Base-by-base conservation (phyloP, 1,284 basidiomycete genomes). In the Gomphus bonarii region DNA sequence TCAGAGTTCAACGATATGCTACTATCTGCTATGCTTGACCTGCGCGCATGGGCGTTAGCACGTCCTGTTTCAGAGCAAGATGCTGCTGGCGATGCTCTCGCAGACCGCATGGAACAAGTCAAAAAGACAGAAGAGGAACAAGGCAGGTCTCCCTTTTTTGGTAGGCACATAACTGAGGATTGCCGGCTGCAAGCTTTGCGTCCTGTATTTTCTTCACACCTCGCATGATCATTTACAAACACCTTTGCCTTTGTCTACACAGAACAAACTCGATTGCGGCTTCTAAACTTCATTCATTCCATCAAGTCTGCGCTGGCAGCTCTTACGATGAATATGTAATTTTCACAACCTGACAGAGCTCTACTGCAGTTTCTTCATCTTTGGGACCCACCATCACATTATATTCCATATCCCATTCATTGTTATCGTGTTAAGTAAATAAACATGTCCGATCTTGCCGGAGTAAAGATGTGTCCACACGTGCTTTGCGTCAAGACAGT, bases 41-140 rank as follows among this genome's bases (percentile, higher is more conserved):
- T 57, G 42, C 58, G 60, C 11, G 60, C 60, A 22, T 62, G 61
- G 61, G 54, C 61, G 14, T 48, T 59, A 25, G 58, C 58, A 33
- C 47, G 61, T 14, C 61, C 61, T 38, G 44, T 56, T 30, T 36
- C 47, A 22, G 61, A 62, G 49, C 58, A 58, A 38, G 54, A 53
- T 38, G 47, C 52, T 30, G 51, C 55, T 38, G 52, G 58, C 50
- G 58, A 54, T 14, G 35, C 53, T n/a, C 31, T 61, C 11, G 43
- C 56, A 25, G 40, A 25, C 25, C 50, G 57, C 40, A 44, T 61
- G 20, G 36, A 30, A 20, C 18, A 55, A 30, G 50, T 61, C 28
- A 50, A 58, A 42, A 57, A 40, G 47, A 57, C 55, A 28, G 20
- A 61, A 43, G 58, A 54, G 20, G 60, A 61, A 44, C 58, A 61